Percentiles rank a stretch among this genome's conserved stretches.
These are phyloP conservation scores for Neurospora crassa DNA, from an alignment of 2,329 filamentous ascomycete species.

Conservation along the genomic window DNA sequence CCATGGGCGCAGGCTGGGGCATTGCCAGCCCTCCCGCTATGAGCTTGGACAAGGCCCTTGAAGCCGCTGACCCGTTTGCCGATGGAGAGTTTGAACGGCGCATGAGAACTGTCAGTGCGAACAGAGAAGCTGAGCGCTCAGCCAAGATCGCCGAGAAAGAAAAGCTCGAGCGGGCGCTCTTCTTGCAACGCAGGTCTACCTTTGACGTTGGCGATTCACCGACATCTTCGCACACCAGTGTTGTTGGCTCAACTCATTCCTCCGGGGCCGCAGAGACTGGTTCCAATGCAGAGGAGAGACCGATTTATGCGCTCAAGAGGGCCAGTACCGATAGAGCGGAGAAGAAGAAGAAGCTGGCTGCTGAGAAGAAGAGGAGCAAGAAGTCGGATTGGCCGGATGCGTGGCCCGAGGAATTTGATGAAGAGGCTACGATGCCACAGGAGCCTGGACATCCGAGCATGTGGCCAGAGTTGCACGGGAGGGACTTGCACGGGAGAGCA, in stretches of 20 bases:
- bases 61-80: neutral
- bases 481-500: neutral
- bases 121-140: constrained; percentile 5
- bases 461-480: neutral
- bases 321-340: neutral
- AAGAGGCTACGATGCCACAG: neutral
- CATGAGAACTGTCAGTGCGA: neutral
- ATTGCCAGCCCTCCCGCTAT: neutral
- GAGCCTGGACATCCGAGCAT: neutral
- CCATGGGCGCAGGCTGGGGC: neutral
- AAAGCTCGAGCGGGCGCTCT: constrained; percentile 16
- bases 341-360: constrained; percentile 4
- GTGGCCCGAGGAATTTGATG: neutral
- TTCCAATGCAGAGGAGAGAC: neutral
- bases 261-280: neutral
- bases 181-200: neutral
- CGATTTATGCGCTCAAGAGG: neutral
- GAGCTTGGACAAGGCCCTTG: neutral
- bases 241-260: neutral
- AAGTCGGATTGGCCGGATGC: neutral
- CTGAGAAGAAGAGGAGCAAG: neutral
- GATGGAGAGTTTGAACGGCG: neutral
- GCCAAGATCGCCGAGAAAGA: constrained; percentile 20
- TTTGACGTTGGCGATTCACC: neutral
- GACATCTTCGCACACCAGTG: neutral